Evolutionary conservation across 768 basidiomycete species (phyloP).

Genomic region (Rhodotorula paludigena): DNA sequence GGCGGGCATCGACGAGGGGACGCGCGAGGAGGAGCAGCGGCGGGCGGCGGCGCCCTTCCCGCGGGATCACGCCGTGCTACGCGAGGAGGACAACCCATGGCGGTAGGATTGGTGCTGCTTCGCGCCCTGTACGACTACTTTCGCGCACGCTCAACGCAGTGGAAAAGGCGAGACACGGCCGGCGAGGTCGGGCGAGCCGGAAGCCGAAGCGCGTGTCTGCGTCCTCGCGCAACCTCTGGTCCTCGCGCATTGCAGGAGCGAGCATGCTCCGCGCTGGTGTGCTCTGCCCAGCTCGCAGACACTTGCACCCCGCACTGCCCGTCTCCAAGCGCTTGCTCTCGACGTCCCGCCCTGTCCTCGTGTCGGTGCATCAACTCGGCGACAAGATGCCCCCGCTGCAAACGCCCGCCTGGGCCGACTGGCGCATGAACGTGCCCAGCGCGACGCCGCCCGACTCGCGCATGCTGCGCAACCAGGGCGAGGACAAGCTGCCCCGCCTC

Average conservation of each 20-base stretch:
- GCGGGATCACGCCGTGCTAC: not conserved
- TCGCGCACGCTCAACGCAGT: too few relatives aligned
- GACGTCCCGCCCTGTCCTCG: not conserved
- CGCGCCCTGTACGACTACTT: too few relatives aligned
- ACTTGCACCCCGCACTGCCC: too few relatives aligned
- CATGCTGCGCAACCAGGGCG: conserved; percentile 40
- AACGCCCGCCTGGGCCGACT: not conserved
- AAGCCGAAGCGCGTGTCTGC: too few relatives aligned
- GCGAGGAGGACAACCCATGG: conserved; percentile 19
- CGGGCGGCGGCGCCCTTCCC: not conserved
- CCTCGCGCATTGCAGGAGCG: too few relatives aligned
- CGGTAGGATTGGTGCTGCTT: too few relatives aligned
- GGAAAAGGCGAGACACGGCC: too few relatives aligned
- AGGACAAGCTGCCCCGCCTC: conserved; percentile 51
- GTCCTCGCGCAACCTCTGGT: too few relatives aligned
- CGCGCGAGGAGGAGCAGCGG: not conserved
- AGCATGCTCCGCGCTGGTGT: too few relatives aligned
- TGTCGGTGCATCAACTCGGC: not conserved
- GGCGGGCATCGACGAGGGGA: conserved; percentile 13
- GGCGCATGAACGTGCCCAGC: conserved; percentile 25
- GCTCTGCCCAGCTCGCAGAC: too few relatives aligned
- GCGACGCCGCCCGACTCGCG: conserved; percentile 23
- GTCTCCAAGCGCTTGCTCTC: not conserved
- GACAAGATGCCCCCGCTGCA: not conserved
- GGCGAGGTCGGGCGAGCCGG: too few relatives aligned